Evolutionary conservation across 2,329 filamentous ascomycete species (phyloP).

Genomic region (Westerdykella aurantiaca): DNA sequence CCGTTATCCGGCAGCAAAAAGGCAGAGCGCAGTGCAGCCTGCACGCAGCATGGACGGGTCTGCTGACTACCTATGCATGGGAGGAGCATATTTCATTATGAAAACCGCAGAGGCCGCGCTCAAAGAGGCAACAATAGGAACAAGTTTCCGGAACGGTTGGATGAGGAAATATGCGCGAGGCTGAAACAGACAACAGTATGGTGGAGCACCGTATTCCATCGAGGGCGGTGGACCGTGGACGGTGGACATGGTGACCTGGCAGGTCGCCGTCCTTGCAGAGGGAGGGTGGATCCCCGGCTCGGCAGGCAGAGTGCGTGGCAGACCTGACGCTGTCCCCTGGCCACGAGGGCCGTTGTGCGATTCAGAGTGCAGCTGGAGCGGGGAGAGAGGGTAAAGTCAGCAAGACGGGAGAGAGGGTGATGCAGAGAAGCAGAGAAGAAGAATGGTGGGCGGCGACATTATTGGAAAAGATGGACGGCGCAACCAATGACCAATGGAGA

Average conservation of each 20-base stretch:
- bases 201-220: too few species aligned
- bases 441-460: neutral
- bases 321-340: neutral
- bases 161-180: conserved; percentile 1
- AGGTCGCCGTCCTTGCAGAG: neutral
- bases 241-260: neutral
- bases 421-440: neutral
- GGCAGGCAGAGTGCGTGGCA: neutral
- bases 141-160: neutral
- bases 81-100: neutral
- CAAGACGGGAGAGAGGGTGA: neutral
- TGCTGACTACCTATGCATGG: neutral
- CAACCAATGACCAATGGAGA: neutral
- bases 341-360: neutral
- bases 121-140: neutral
- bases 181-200: neutral
- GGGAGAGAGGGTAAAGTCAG: neutral
- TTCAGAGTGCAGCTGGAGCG: neutral
- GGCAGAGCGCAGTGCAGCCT: neutral
- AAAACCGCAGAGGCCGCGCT: neutral
- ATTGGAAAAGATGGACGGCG: neutral
- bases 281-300: neutral
- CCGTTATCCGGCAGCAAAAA: too few species aligned
- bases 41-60: neutral
- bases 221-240: neutral